Base-by-base conservation (phyloP, 805 yeast species). In the Pichia nakasei region DNA sequence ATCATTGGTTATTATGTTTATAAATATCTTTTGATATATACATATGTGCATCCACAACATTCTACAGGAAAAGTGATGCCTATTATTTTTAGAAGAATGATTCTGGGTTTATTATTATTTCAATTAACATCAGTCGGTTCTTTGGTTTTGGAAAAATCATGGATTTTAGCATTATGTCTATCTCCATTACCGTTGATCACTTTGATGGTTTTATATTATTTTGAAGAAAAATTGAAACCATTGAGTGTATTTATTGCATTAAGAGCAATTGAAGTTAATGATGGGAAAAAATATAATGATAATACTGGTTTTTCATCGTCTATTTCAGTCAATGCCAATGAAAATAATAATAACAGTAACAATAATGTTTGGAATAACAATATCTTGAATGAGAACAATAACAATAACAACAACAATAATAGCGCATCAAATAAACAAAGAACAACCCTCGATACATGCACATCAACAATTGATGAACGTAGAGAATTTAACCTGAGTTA, bases 61-160 rank as follows among this genome's bases (percentile, higher is more conserved):
- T 88, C 96, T 0, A 93, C 96, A 0, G 98, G 97, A 1, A 85
- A 84, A 58, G 94, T 91, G 1, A 91, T 97, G 97, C 95, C 96
- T 0, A 68, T 88, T 39, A 80, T 91, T 2, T 83, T 85, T 56
- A 72, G 95, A 53, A 72, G 98, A 52, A 78, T 89, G 1, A 77
- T 85, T 44, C 58, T 87, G 46, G 97, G 97, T 0, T 64, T 91
- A 22, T 63, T 85, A 29, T 68, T 91, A 15, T 88, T 91, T 61
- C 98, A 93, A 58, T 64, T 91, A 47, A 87, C 96, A 12, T 88
- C 89, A 85, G 87, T 91, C 0, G 97, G 97, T 3, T 80, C 94
- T 0, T 69, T 91, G 47, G 74, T 76, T 2, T 72, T 86, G 45
- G 87, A 84, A 54, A 78, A 82, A 48, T 95, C 94, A 0, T 88